These are phyloP conservation scores for Ophiocordyceps sinensis DNA, from an alignment of 2,329 filamentous ascomycete species.

Conservation along the genomic window DNA sequence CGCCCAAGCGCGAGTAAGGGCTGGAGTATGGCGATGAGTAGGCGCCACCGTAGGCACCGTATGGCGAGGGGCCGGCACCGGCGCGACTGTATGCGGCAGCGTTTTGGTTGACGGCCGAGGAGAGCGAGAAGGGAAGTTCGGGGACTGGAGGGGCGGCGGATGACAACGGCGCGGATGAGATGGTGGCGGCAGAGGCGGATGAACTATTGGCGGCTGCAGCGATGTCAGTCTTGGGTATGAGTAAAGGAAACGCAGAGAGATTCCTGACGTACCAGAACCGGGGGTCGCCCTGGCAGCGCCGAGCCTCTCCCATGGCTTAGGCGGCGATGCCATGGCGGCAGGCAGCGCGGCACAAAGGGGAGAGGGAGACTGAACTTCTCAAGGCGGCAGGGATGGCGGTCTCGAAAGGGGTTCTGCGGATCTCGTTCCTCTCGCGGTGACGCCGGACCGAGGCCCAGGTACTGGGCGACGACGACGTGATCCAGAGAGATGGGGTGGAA, in stretches of 20 bases:
- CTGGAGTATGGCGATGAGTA: slow-evolving; percentile 26
- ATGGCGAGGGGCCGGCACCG: slow-evolving; percentile 35
- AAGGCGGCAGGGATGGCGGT: too few relatives aligned
- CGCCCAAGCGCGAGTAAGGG: slow-evolving; percentile 33
- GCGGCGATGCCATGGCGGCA: slow-evolving; percentile 57
- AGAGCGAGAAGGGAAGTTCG: slow-evolving; percentile 64
- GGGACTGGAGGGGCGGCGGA: slow-evolving; percentile 56
- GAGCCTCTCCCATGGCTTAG: slow-evolving; percentile 91
- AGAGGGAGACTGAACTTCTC: not conserved
- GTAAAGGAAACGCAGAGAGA: not conserved
- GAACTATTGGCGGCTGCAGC: slow-evolving; percentile 1
- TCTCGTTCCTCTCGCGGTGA: too few relatives aligned
- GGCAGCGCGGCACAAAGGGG: not conserved
- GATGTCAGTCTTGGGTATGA: not conserved
- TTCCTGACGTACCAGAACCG: slow-evolving; percentile 27
- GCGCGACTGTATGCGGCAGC: slow-evolving; percentile 62
- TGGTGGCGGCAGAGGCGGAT: slow-evolving; percentile 13
- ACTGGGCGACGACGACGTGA: too few relatives aligned
- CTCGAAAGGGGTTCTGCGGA: too few relatives aligned
- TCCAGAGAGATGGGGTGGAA: too few relatives aligned
- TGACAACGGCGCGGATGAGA: slow-evolving; percentile 24
- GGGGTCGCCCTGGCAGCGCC: slow-evolving; percentile 31
- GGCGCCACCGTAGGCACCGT: slow-evolving; percentile 24
- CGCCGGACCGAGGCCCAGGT: too few relatives aligned
- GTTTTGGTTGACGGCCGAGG: slow-evolving; percentile 72